Base-by-base conservation (phyloP, 371 early-diverging fungal species). In the Lichtheimia ornata region DNA sequence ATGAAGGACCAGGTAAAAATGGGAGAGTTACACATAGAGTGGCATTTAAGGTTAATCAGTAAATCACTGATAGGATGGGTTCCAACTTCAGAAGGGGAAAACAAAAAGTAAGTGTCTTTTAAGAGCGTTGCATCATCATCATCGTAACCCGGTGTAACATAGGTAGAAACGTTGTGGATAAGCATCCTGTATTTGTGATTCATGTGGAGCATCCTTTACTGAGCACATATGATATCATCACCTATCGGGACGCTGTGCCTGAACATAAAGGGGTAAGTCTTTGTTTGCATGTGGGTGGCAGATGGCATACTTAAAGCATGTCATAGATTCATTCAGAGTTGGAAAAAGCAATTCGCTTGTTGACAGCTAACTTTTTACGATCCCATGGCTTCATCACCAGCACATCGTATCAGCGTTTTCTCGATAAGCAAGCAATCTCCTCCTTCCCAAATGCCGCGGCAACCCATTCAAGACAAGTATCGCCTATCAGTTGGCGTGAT, bases 171-270 rank as follows among this genome's bases (percentile, higher is more conserved):
- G 47, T 22, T 22, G 45, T 56, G 44, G 80, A 82, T 42, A 70
- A 71, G 15, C 61, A 83, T 58, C 87, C 87, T 1, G 74, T 87
- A 2, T 89, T 75, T 58, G 59, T 86, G 5, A 71, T 88, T 4
- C 70, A 73, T 28, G 42, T 87, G 14, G 61, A 53, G 4, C 79
- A 81, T 43, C 78, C 77, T 1, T 45, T 57, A 4, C 56, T 70
- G 64, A 65, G 65, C 20, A 61, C 68, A 6, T 83, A 73, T 61
- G 84, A 89, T 43, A 66, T 87, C 12, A 43, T 30, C 14, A 14
- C 62, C 1, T 64, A 72, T 58, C 50, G 47, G 2, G 47, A 47
- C 22, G 47, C 18, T 22, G 18, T 47, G 5, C 47, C 47, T 22
- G 47, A 47, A 47, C 47, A 47, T 17, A n/a, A 22, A 47, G 18